These are phyloP conservation scores for Russula vinacea DNA, from an alignment of 768 basidiomycete species.

Conservation along the genomic window DNA sequence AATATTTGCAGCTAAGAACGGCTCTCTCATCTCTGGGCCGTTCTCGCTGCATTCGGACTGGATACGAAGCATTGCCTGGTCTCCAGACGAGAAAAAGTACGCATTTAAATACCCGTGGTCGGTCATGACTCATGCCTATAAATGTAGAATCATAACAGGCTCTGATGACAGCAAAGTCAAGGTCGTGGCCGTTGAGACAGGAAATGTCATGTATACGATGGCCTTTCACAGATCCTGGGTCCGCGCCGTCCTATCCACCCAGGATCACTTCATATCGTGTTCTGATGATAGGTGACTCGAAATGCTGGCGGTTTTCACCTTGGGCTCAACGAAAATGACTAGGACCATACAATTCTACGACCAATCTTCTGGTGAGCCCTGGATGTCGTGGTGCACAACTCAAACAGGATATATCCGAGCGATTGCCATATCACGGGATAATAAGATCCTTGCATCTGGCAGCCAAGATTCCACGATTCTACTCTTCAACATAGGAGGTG, in stretches of 20 bases:
- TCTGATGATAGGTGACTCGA: slow-evolving; percentile 13
- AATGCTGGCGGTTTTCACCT: neutral
- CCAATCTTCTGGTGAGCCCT: slow-evolving; percentile 9
- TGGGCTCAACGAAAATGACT: neutral
- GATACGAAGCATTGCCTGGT: slow-evolving; percentile 32
- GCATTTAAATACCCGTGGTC: neutral
- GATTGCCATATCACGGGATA: slow-evolving; percentile 34
- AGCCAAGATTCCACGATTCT: slow-evolving; percentile 13
- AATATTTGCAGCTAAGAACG: slow-evolving; percentile 33
- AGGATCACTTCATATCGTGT: slow-evolving; percentile 10
- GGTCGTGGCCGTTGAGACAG: slow-evolving; percentile 11
- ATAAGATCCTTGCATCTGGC: slow-evolving; percentile 28
- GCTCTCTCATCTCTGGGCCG: slow-evolving; percentile 19
- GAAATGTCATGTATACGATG: slow-evolving; percentile 4
- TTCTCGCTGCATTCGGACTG: slow-evolving; percentile 25
- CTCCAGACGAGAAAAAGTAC: slow-evolving; percentile 31
- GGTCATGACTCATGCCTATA: neutral
- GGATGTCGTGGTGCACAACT: slow-evolving; percentile 9
- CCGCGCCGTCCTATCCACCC: slow-evolving; percentile 8
- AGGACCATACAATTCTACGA: slow-evolving; percentile 19
- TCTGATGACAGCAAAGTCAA: slow-evolving; percentile 20
- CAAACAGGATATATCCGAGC: slow-evolving; percentile 24
- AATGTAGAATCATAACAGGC: slow-evolving; percentile 16
- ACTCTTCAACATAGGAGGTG: slow-evolving; percentile 16
- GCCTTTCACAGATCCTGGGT: slow-evolving; percentile 22